Evolutionary conservation across 169 alveolate species (phyloP), one percentile per base, ranked within the genome.

Genomic region (Plasmodium knowlesi): DNA sequence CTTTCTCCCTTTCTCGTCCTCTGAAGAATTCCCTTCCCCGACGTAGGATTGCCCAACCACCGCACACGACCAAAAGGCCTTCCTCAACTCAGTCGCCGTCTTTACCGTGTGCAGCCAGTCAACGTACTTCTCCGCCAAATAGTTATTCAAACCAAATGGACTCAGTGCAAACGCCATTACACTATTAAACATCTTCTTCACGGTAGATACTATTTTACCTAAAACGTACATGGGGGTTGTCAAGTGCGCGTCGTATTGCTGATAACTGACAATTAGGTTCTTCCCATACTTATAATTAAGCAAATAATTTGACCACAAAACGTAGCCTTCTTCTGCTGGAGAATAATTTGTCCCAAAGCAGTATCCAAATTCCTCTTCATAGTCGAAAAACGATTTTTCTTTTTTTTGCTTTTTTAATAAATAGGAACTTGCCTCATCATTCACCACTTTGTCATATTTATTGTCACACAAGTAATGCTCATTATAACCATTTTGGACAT

Each of bases 221-320:
- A 78, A 5, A 25, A 89, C 28, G 73, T 89, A 89, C 54, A 53
- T 67, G 53, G 83, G 46, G 9, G 82, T 67, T 3, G 74, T 30
- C 46, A 89, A 61, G 19, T 89, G 37, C 4, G 94, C 10, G 70
- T 89, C 94, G 79, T 89, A 89, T 30, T 89, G 82, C 30, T 89
- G 81, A 89, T 79, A 89, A 79, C 72, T 30, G 16, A 89, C 34
- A 30, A 79, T 73, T 19, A 89, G 10, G 71, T 79, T 32, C 53
- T 89, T 89, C 22, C 94, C 94, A 67, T 89, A 89, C 50, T 67
- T 89, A 73, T 89, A 89, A 80, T 89, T 89, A 30, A 89, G 43
- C 82, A 89, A 79, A 61, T 89, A 89, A 28, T 89, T 89, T 19
- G 94, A 89, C 94, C 94, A 89, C 71, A 89, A 57, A 14, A 89